Percentiles rank a stretch among this genome's conserved stretches.
These are phyloP conservation scores for Agaricales sp. DNA, from an alignment of 1,284 basidiomycete genomes.

Conservation along the genomic window DNA sequence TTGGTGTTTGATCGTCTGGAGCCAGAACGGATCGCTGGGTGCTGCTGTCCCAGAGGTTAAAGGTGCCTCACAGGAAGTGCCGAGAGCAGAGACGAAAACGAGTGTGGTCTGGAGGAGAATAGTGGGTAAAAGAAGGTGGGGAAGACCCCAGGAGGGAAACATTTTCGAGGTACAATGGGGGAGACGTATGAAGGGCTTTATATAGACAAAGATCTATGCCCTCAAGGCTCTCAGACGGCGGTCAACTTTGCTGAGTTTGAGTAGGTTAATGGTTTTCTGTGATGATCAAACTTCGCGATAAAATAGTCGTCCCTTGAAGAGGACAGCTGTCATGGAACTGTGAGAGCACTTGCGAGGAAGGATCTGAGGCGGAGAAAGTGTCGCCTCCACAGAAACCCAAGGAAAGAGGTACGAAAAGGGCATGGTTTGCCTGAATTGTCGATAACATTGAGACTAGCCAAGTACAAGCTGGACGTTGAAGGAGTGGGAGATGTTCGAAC, in stretches of 20 bases:
- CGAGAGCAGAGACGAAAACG: constrained; percentile 22
- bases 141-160: not conserved
- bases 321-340: not conserved
- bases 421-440: too few relatives aligned
- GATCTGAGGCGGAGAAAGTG: too few relatives aligned
- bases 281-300: not conserved
- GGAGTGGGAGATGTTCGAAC: too few relatives aligned
- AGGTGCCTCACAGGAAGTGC: constrained; percentile 32
- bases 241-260: too few relatives aligned
- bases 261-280: not conserved
- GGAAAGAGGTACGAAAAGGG: too few relatives aligned
- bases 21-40: constrained; percentile 57
- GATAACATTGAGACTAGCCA: too few relatives aligned
- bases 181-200: not conserved
- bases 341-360: too few relatives aligned
- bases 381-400: too few relatives aligned
- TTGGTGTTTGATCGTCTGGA: constrained; percentile 58
- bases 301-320: too few relatives aligned
- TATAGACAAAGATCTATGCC: not conserved
- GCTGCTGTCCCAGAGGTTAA: constrained; percentile 39
- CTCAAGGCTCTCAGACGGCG: too few relatives aligned
- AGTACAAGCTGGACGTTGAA: too few relatives aligned
- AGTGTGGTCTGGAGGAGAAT: constrained; percentile 13
- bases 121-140: not conserved
- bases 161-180: not conserved